Conservation (phyloP, 345 rosid species). For the Pistacia vera region DNA sequence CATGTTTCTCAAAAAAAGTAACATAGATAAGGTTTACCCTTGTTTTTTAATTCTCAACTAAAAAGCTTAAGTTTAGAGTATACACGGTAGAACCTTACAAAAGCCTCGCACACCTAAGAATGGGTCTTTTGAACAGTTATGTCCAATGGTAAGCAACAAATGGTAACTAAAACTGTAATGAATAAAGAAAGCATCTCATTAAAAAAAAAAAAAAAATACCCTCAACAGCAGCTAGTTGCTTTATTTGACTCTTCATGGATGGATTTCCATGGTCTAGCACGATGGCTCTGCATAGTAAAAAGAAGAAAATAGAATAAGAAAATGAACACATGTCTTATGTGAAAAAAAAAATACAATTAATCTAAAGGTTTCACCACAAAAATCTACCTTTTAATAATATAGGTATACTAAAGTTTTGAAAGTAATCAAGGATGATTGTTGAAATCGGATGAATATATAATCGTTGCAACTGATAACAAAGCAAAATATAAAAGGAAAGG, state of each 20-base stretch:
- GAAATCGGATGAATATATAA: neutral
- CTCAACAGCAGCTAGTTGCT: conserved; percentile 79
- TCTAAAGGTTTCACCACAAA: neutral
- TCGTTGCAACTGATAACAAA: neutral
- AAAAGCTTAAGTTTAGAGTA: neutral
- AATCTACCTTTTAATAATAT: neutral
- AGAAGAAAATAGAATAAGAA: neutral
- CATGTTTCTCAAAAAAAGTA: neutral
- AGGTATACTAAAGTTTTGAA: neutral
- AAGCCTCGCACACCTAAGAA: neutral
- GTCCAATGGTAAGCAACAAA: neutral
- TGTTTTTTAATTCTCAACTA: neutral
- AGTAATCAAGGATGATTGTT: neutral
- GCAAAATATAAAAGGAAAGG: neutral
- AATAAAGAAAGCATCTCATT: conserved; percentile 8
- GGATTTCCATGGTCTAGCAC: conserved; percentile 87
- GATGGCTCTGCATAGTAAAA: conserved; percentile 64
- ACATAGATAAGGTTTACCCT: neutral
- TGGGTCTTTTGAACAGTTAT: neutral
- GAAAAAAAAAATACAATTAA: neutral
- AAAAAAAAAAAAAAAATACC: conserved; percentile 47
- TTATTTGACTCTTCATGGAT: conserved; percentile 62
- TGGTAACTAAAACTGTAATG: neutral
- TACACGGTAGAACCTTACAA: neutral
- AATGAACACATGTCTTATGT: neutral